Base-by-base conservation (phyloP, 192 early-diverging fungal species). In the Coemansia sp. region DNA sequence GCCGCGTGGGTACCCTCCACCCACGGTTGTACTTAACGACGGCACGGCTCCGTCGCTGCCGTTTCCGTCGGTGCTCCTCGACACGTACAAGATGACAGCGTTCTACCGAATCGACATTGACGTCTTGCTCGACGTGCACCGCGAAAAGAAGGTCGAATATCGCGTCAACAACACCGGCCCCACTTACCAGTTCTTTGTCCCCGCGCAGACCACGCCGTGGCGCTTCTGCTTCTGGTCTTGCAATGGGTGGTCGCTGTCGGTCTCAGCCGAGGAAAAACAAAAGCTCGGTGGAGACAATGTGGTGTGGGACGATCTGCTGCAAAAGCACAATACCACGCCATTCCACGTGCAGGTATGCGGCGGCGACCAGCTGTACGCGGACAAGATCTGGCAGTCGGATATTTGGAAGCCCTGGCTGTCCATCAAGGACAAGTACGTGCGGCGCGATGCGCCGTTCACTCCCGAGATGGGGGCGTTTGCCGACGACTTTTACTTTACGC, bases 281-380 rank as follows among this genome's bases (percentile, higher is more conserved):
- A 63, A 62, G 59, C 60, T 82, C 50, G 67, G 70, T 32, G 67
- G 72, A 50, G 56, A 67, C 72, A 83, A 84, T 12, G 84, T 85
- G 5, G 63, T 90, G 35, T 90, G 88, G 88, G 82, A 86, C 57
- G 88, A 90, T 72, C 70, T 83, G 12, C 53, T 87, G 62, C 76
- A 73, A 21, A 83, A 86, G 65, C 87, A 88, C 60, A 69, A 66
- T 2, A 63, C 64, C 19, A 67, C 80, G 26, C 87, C 87, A 10
- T 86, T 87, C 65, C 87, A 90, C 56, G 83, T 87, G 18, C 82
- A 88, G 73, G 76, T 90, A 42, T 87, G 88, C 37, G 88, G 88
- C 19, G 88, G 88, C 46, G 88, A 90, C 70, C 88, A 90, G 63
- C 72, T 90, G 14, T 90, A 90, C 48, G 68, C 83, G 21, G 88